A percentile compares a stretch with the other conserved stretches of the same genome.
phyloP scores from a whole-genome alignment of 2,329 filamentous ascomycete genomes.

The Aulographum hederae region DNA sequence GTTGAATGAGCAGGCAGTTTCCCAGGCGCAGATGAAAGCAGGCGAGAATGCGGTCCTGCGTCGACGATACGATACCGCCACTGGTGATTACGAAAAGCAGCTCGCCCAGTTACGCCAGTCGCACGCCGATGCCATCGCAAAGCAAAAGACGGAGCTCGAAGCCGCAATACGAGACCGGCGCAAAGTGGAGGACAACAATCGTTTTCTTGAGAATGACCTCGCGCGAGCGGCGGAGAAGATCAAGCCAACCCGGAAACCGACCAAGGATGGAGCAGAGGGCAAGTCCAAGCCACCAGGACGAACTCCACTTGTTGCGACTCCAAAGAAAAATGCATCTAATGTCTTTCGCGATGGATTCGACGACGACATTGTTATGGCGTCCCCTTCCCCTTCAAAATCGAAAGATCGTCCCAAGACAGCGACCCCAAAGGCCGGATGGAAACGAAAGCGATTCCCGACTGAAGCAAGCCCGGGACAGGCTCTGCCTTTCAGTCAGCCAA shows the following conservation, averaged over 20 bases:
- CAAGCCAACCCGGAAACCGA: constrained; percentile 12
- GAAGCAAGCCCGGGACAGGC: constrained; percentile 49
- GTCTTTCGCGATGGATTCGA: constrained; percentile 62
- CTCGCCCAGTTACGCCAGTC: constrained; percentile 42
- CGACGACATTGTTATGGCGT: constrained; percentile 39
- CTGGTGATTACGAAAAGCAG: constrained; percentile 43
- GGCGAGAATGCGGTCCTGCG: constrained; percentile 64
- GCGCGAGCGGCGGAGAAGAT: constrained; percentile 30
- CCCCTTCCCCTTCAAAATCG: constrained; percentile 31
- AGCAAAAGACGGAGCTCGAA: constrained; percentile 46
- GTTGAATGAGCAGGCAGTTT: too few relatives aligned
- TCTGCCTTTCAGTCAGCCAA: constrained; percentile 31
- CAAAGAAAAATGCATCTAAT: constrained; percentile 37
- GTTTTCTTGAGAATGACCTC: constrained; percentile 56
- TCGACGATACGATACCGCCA: constrained; percentile 44
- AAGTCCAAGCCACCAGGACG: constrained; percentile 3
- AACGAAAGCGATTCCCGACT: constrained; percentile 44
- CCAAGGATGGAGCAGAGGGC: constrained; percentile 21
- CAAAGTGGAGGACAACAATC: constrained; percentile 47
- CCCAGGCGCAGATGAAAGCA: constrained; percentile 42
- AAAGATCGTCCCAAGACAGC: constrained; percentile 27
- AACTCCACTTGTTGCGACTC: constrained; percentile 24
- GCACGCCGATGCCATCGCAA: constrained; percentile 44
- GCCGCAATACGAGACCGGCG: constrained; percentile 46
- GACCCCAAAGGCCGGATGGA: constrained; percentile 44